A percentile compares a stretch with the other conserved stretches of the same genome.
These are phyloP conservation scores for Hippophae tibetana DNA, from an alignment of 306 rosid genomes.

Conservation along the genomic window DNA sequence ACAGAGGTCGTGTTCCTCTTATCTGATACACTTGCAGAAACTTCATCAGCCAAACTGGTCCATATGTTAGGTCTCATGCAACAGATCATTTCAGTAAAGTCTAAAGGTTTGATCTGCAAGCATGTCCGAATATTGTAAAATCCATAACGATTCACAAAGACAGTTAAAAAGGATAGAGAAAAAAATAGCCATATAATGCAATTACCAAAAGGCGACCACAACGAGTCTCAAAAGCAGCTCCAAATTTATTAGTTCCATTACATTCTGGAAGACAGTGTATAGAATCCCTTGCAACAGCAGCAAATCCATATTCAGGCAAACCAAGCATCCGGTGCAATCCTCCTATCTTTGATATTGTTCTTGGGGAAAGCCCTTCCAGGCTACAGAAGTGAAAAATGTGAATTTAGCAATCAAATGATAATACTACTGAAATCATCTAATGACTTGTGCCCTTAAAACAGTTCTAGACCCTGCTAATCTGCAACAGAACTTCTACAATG, in stretches of 20 bases:
- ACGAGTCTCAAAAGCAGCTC: slow-evolving; percentile 81
- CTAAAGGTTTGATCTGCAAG: slow-evolving; percentile 70
- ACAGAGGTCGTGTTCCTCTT: slow-evolving; percentile 79
- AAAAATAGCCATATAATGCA: slow-evolving; percentile 5
- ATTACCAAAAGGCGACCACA: slow-evolving; percentile 77
- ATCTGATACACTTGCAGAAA: slow-evolving; percentile 74
- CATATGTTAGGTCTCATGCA: slow-evolving; percentile 68
- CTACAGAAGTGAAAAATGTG: slow-evolving; percentile 23
- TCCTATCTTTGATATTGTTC: slow-evolving; percentile 55
- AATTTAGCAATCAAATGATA: background rate
- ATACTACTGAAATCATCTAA: background rate
- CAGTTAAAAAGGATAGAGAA: background rate
- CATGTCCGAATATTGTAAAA: background rate
- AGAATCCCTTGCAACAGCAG: slow-evolving; percentile 69
- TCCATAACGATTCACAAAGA: background rate
- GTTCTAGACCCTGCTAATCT: too few species aligned
- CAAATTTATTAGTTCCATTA: slow-evolving; percentile 44
- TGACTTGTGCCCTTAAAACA: background rate
- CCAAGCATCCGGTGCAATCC: slow-evolving; percentile 66
- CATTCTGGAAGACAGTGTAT: slow-evolving; percentile 62
- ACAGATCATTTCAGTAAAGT: slow-evolving; percentile 63
- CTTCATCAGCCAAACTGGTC: slow-evolving; percentile 90
- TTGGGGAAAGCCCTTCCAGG: slow-evolving; percentile 63
- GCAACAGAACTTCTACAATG: too few species aligned
- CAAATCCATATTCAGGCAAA: slow-evolving; percentile 51